Evolutionary conservation across 345 rosid species (phyloP), one percentile per base, ranked within the genome.

Genomic region (Dimocarpus longan): DNA sequence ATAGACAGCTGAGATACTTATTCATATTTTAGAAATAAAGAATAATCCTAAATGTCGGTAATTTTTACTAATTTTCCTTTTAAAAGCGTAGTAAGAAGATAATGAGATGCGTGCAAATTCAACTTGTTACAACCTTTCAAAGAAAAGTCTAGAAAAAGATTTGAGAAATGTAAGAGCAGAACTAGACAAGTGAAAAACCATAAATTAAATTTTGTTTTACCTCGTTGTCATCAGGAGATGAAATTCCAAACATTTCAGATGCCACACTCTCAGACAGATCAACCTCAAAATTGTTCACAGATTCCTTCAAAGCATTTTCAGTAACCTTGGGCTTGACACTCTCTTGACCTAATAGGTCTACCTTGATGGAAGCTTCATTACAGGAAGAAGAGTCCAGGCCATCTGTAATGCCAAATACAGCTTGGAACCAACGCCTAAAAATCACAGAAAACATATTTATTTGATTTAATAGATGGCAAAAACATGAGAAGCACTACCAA

Each of bases 371-470:
- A 78, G 80, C 63, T 77, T 83, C 83, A 10, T 48, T 44, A 56
- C 76, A 42, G 50, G 76, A 74, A 70, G 76, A 18, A 74, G 79
- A 28, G 60, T 80, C 76, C 3, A 54, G 70, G 48, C n/a, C 32
- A 28, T 82, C 84, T 79, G 92, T 81, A 67, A 44, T 72, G 67
- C 86, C 82, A 82, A 95, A 93, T 56, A 88, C 90, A 62, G 96
- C 96, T 90, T 95, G 99, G 80, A 93, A 85, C 99, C 98, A 95
- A 64, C 96, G 91, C 85, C 93, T 92, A 74, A 68, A 54, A 84
- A 78, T 75, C 78, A 76, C 62, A 81, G 15, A 8, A 44, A 65
- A 43, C 5, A 24, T 21, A 8, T 3, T 37, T 50, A 60, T n/a
- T 26, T 63, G 62, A n/a, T 37, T 71, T 8, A 67, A 22, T 5